These are phyloP conservation scores for Tardiomyces blankii DNA, from an alignment of 1,139 yeast genomes.

Conservation along the genomic window DNA sequence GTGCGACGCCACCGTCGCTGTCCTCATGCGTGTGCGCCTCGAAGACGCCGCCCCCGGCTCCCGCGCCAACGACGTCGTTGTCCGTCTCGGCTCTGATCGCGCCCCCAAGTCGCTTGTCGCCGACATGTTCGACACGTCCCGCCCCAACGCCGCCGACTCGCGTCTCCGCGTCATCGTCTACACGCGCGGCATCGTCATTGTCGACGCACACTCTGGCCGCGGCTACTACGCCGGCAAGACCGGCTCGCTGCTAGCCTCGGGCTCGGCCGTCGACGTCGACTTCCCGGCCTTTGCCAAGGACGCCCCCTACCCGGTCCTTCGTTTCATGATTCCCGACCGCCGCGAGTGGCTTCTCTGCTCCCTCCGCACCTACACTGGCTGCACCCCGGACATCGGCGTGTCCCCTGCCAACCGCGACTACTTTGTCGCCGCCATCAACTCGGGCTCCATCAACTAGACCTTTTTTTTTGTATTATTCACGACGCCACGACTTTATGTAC, in stretches of 20 bases:
- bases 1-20: constrained; percentile 13
- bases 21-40: constrained; percentile 10
- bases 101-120: neutral
- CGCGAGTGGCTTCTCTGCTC: neutral
- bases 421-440: neutral
- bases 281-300: neutral
- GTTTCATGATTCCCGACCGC: neutral
- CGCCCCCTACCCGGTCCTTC: neutral
- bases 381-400: neutral
- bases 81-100: constrained; percentile 5
- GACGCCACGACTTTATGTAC: neutral
- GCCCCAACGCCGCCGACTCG: neutral
- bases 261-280: neutral
- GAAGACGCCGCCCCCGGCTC: constrained; percentile 9
- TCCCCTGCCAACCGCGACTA: neutral
- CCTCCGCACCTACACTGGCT: neutral
- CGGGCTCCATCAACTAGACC: neutral
- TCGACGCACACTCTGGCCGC: neutral
- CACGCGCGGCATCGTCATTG: neutral
- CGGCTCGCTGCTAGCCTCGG: neutral
- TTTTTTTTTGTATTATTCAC: neutral
- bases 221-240: neutral
- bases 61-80: constrained; percentile 10
- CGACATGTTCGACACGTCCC: neutral
- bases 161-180: neutral